Conservation (phyloP, 768 basidiomycete genomes). For the Boletus sp. region DNA sequence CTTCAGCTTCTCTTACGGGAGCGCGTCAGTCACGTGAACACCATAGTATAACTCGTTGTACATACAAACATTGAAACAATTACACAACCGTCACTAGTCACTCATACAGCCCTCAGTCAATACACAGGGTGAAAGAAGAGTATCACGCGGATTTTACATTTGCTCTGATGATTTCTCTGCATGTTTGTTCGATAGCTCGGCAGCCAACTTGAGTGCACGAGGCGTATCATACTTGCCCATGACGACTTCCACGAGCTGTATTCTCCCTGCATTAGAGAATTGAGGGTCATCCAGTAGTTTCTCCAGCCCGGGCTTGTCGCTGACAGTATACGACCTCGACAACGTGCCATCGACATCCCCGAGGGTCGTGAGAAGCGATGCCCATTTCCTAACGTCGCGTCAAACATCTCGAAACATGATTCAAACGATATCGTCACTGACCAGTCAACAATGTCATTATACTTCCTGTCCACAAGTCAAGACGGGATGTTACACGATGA, state of each 20-base stretch:
- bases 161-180: constrained; percentile 18
- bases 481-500: neutral
- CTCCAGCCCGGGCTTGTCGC: constrained; percentile 63
- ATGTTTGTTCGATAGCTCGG: constrained; percentile 30
- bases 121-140: neutral
- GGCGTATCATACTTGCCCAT: constrained; percentile 78
- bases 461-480: constrained; percentile 45
- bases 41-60: neutral
- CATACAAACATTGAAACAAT: neutral
- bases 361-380: constrained; percentile 56
- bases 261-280: constrained; percentile 62
- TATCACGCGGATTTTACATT: constrained; percentile 8
- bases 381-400: constrained; percentile 50
- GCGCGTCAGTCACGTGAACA: constrained; percentile 30
- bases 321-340: constrained; percentile 63
- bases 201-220: constrained; percentile 51
- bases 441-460: constrained; percentile 86
- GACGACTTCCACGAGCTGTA: constrained; percentile 77
- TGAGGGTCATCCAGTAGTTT: constrained; percentile 57
- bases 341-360: constrained; percentile 47
- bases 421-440: constrained; percentile 16
- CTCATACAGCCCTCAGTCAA: constrained; percentile 1
- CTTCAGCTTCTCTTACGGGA: neutral
- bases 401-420: neutral
- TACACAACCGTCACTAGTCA: neutral